Evolutionary conservation across 495 filamentous ascomycete genomes (phyloP), one percentile per base, ranked within the genome.

Genomic region (Penicillium salamii): DNA sequence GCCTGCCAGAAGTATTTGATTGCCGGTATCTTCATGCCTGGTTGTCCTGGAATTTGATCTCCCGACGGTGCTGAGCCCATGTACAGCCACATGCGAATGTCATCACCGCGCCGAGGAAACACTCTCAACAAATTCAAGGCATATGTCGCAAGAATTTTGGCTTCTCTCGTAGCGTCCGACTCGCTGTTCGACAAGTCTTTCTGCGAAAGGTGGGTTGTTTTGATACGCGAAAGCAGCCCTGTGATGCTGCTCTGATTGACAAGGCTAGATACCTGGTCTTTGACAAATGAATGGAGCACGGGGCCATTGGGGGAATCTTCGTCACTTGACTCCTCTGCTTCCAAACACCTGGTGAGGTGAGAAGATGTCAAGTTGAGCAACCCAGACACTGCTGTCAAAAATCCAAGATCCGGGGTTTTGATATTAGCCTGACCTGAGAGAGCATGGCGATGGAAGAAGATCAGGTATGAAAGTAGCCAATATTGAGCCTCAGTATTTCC

Each of bases 11-110:
- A 91, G 62, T 87, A 97, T 59, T 88, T 88, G 44, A 95, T 83
- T 5, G 90, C 85, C 0, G 93, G 86, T 13, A 86, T 62, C 43
- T 76, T 71, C 5, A 58, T 60, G 12, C 61, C 63, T 7, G 66
- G 59, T 23, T 64, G 59, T 14, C 55, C 70, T 15, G 76, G 77
- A 3, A 52, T 28, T 12, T 60, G 54, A 21, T 63, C 57, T 1
- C 50, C 50, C 15, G 70, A 68, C 13, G 77, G 71, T 9, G 88
- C 84, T 24, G 90, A 90, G 0, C 90, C 86, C 12, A 91, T 71
- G 55, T 91, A 97, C 4, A 99, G 72, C 77, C 93, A 95, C 89
- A 97, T 95, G 1, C 91, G 86, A 42, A 97, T 95, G 43, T 97
- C 95, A 58, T 96, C 90, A 15, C 84, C 81, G 32, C 82, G 78